Conservation (phyloP, 2,329 filamentous ascomycete genomes). For the Aureobasidium sp. region DNA sequence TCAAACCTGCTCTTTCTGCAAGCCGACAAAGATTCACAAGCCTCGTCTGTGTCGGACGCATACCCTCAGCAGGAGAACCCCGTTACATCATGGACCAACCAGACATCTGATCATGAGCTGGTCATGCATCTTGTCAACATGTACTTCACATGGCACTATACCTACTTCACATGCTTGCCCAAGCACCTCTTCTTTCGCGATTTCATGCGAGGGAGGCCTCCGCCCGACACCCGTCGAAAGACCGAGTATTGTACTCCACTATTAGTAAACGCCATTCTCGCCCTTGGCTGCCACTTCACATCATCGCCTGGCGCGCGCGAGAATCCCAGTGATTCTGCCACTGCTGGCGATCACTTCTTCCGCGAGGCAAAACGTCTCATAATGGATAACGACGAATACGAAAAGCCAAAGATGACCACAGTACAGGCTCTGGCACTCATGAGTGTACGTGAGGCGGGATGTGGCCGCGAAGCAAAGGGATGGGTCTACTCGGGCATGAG, state of each 20-base stretch:
- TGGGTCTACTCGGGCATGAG: slow-evolving; percentile 99
- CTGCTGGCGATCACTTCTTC: slow-evolving; percentile 94
- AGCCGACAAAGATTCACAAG: slow-evolving; percentile 40
- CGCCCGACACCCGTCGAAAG: slow-evolving; percentile 39
- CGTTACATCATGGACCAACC: slow-evolving; percentile 77
- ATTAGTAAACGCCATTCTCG: slow-evolving; percentile 88
- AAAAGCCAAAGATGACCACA: slow-evolving; percentile 78
- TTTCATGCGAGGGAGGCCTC: slow-evolving; percentile 64
- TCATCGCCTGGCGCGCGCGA: slow-evolving; percentile 65
- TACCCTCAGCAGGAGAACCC: slow-evolving; percentile 56
- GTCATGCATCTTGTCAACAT: slow-evolving; percentile 86
- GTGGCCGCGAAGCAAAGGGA: slow-evolving; percentile 85
- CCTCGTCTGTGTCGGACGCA: slow-evolving; percentile 32
- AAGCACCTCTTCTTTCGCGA: slow-evolving; percentile 82
- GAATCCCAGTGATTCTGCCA: slow-evolving; percentile 65
- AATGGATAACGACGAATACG: slow-evolving; percentile 86
- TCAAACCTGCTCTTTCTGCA: slow-evolving; percentile 80
- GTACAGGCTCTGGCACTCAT: slow-evolving; percentile 91
- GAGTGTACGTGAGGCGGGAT: slow-evolving; percentile 93
- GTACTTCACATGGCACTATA: slow-evolving; percentile 98
- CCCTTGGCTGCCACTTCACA: slow-evolving; percentile 90
- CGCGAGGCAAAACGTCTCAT: slow-evolving; percentile 86
- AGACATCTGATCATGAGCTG: slow-evolving; percentile 71
- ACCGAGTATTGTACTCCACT: slow-evolving; percentile 80
- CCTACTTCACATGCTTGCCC: slow-evolving; percentile 87